Conservation (phyloP, 805 yeast species). For the Metschnikowia sp. region DNA sequence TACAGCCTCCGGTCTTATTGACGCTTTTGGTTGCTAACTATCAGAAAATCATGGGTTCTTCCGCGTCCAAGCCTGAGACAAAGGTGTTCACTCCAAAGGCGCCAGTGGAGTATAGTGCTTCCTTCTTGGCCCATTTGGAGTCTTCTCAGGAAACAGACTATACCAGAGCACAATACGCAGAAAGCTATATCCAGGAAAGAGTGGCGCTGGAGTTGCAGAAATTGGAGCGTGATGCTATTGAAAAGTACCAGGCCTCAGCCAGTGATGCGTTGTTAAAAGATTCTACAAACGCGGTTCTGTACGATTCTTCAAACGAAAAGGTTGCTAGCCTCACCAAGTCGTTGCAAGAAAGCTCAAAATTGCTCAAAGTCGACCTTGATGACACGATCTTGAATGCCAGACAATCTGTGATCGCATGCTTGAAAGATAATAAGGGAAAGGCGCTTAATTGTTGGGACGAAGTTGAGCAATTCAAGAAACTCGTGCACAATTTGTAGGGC, state of each 20-base stretch:
- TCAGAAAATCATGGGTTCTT: slow-evolving; percentile 48
- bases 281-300: slow-evolving; percentile 31
- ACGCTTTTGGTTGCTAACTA: neutral
- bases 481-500: slow-evolving; percentile 46
- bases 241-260: slow-evolving; percentile 49
- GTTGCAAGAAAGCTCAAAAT: slow-evolving; percentile 33
- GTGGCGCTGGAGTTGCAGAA: slow-evolving; percentile 55
- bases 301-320: slow-evolving; percentile 39
- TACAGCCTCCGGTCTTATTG: neutral
- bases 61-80: slow-evolving; percentile 60
- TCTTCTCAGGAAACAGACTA: slow-evolving; percentile 63
- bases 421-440: slow-evolving; percentile 57
- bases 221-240: slow-evolving; percentile 51
- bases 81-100: slow-evolving; percentile 65
- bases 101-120: slow-evolving; percentile 65
- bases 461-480: slow-evolving; percentile 62
- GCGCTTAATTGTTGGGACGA: slow-evolving; percentile 82
- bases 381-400: slow-evolving; percentile 47
- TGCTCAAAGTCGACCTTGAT: slow-evolving; percentile 29
- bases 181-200: slow-evolving; percentile 62
- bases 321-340: slow-evolving; percentile 31
- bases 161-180: slow-evolving; percentile 66
- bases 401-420: slow-evolving; percentile 52
- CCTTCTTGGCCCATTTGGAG: slow-evolving; percentile 62
- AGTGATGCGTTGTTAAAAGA: slow-evolving; percentile 38